These are phyloP conservation scores for Protea cynaroides DNA, from an alignment of 164 flowering plant genomes.

Conservation along the genomic window DNA sequence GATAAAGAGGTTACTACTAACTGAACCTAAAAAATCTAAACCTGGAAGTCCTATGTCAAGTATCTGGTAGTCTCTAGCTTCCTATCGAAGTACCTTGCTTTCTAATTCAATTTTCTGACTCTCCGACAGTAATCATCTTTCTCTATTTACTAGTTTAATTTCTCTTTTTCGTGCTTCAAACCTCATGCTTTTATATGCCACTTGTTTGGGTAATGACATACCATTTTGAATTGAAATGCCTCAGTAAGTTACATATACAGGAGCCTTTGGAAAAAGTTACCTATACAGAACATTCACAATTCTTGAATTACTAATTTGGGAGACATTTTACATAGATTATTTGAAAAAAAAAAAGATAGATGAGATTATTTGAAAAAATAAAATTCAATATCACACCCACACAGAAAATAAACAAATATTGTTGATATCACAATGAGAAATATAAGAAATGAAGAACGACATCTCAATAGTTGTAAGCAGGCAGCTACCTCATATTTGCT, in stretches of 20 bases:
- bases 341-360: neutral
- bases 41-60: too few species aligned
- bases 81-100: too few species aligned
- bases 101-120: too few species aligned
- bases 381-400: neutral
- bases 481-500: conserved; percentile 60
- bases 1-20: too few species aligned
- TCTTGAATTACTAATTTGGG: neutral
- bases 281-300: neutral
- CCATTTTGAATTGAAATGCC: neutral
- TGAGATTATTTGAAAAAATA: too few species aligned
- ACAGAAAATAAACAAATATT: conserved; percentile 15
- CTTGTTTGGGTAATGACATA: too few species aligned
- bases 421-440: conserved; percentile 31
- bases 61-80: too few species aligned
- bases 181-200: too few species aligned
- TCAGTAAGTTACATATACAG: neutral
- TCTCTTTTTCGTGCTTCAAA: too few species aligned
- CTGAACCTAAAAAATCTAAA: too few species aligned
- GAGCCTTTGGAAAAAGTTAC: neutral
- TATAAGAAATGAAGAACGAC: conserved; percentile 23
- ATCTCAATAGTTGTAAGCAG: conserved; percentile 41
- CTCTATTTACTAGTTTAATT: too few species aligned
- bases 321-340: neutral
- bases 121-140: too few species aligned